A percentile compares a stretch with the other conserved stretches of the same genome.
These are phyloP conservation scores for Candida mesenterica DNA, from an alignment of 1,139 yeast genomes.

Conservation along the genomic window DNA sequence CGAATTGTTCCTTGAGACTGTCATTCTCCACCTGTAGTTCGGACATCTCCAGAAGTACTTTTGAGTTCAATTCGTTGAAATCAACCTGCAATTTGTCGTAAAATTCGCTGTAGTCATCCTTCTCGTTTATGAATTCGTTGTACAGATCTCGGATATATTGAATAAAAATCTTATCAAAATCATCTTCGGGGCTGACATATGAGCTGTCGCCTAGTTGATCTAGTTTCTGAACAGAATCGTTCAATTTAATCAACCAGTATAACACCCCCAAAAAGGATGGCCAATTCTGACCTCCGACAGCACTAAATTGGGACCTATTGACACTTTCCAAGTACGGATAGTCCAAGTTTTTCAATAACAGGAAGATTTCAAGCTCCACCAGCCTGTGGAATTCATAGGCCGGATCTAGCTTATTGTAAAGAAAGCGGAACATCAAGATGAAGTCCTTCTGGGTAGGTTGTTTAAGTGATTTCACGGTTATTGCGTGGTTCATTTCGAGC, in stretches of 20 bases:
- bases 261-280: slow-evolving; percentile 78
- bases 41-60: slow-evolving; percentile 36
- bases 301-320: slow-evolving; percentile 80
- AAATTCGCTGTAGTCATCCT: slow-evolving; percentile 57
- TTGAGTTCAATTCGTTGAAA: slow-evolving; percentile 41
- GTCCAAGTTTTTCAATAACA: slow-evolving; percentile 58
- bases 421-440: slow-evolving; percentile 72
- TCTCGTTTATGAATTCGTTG: slow-evolving; percentile 60
- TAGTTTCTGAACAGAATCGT: slow-evolving; percentile 23
- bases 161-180: slow-evolving; percentile 60
- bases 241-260: slow-evolving; percentile 69
- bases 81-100: slow-evolving; percentile 57
- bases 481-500: slow-evolving; percentile 66
- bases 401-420: slow-evolving; percentile 77
- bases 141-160: slow-evolving; percentile 68
- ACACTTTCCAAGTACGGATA: slow-evolving; percentile 83
- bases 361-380: slow-evolving; percentile 69
- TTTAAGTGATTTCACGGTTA: slow-evolving; percentile 62
- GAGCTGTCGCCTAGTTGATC: slow-evolving; percentile 22
- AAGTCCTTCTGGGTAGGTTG: slow-evolving; percentile 91
- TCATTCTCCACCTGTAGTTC: slow-evolving; percentile 44
- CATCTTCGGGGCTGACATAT: slow-evolving; percentile 36
- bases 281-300: slow-evolving; percentile 93
- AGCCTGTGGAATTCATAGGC: slow-evolving; percentile 59
- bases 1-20: slow-evolving; percentile 31